Evolutionary conservation across 1,139 yeast species (phyloP), one percentile per base, ranked within the genome.

Genomic region (Geotrichum aggregatum): DNA sequence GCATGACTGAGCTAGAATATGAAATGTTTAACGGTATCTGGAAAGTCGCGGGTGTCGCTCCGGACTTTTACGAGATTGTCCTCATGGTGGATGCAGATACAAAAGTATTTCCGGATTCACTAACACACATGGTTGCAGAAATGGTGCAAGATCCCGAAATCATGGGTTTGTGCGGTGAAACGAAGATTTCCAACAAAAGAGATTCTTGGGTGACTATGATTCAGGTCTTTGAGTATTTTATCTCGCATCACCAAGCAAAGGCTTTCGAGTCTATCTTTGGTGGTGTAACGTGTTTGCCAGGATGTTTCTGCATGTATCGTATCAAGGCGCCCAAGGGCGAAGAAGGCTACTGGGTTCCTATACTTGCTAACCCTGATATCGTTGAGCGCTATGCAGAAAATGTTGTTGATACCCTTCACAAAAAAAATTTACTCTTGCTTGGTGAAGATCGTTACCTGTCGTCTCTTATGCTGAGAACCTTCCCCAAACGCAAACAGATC

Each of bases 11-110:
- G 62, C 79, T 92, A 56, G 98, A 92, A 62, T 89, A 80, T 64
- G 95, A 87, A 66, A 75, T 92, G 63, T 74, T 89, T 63, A 78
- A 78, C 56, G 81, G 82, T 52, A 86, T 92, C 22, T 88, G 96
- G 91, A 79, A 82, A 61, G 74, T 89, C 10, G 88, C 97, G 0
- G 98, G 98, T 2, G 72, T 89, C 39, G 85, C 91, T 79, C 83
- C 96, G 0, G 92, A 85, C 52, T 78, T 82, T 66, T 92, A 89
- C 68, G 98, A 92, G 67, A 74, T 84, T 46, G 82, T 87, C 38
- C 73, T 92, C 44, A 91, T 92, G 97, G 97, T 92, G 30, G 98
- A 92, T 73, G 98, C 98, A 1, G 98, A 92, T 72, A 91, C 98
- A 0, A 83, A 83, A 66, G 91, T 91, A 3, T 89, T 77, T 68